Evolutionary conservation across 2,329 filamentous ascomycete genomes (phyloP).

Genomic region (Microdochium nivale): DNA sequence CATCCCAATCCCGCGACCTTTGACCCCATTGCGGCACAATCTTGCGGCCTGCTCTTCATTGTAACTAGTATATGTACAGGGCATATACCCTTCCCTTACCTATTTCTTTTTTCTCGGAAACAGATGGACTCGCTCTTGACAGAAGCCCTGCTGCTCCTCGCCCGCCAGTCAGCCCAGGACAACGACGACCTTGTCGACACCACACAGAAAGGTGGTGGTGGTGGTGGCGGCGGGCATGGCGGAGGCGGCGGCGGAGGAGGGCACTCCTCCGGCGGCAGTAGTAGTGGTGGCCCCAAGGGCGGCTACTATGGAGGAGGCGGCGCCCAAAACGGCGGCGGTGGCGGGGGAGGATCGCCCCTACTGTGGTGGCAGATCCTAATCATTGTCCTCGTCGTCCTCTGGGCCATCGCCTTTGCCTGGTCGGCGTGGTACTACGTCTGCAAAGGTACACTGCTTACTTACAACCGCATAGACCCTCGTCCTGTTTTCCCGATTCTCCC

Average conservation of each 20-base stretch:
- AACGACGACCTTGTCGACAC: not conserved
- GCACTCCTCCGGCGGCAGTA: not conserved
- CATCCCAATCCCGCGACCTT: too few species aligned
- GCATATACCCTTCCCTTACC: too few species aligned
- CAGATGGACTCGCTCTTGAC: not conserved
- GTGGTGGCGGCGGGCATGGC: not conserved
- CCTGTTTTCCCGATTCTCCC: too few species aligned
- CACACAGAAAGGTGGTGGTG: not conserved
- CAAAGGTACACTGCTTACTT: not conserved
- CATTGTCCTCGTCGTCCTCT: not conserved
- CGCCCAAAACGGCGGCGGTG: not conserved
- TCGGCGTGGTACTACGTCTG: not conserved
- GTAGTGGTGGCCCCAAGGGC: too few species aligned
- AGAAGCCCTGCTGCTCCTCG: not conserved
- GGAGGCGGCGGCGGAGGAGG: too few species aligned
- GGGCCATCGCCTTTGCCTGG: not conserved
- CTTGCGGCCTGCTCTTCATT: too few species aligned
- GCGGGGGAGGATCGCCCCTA: not conserved
- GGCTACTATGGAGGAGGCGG: too few species aligned
- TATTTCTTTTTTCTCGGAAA: too few species aligned
- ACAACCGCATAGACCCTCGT: not conserved
- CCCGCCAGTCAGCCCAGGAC: not conserved
- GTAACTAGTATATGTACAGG: too few species aligned
- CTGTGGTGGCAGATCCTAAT: not conserved
- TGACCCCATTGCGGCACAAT: too few species aligned